Conservation (phyloP, 768 basidiomycete genomes). For the Chalciporus piperatus region DNA sequence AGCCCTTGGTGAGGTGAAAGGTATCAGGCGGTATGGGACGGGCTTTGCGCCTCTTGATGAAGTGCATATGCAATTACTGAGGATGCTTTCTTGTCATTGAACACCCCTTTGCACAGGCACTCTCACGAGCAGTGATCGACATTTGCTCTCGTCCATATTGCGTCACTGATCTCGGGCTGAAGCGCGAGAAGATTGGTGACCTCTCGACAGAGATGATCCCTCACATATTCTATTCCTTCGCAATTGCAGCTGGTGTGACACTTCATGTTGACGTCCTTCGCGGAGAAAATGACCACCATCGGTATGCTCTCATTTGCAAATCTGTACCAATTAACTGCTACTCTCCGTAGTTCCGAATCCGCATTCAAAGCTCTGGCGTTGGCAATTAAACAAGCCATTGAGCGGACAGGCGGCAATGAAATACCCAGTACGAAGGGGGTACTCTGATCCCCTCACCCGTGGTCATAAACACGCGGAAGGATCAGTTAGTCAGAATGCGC, state of each 20-base stretch:
- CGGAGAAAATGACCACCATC: constrained; percentile 97
- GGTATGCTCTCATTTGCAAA: constrained; percentile 46
- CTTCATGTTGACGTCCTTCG: constrained; percentile 92
- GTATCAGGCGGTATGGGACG: constrained; percentile 93
- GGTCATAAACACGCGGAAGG: too few species aligned
- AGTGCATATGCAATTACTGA: constrained; percentile 42
- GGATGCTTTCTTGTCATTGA: constrained; percentile 13
- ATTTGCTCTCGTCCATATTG: constrained; percentile 98
- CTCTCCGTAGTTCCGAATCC: constrained; percentile 76
- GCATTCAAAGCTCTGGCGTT: constrained; percentile 98
- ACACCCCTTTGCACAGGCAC: constrained; percentile 55
- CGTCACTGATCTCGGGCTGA: constrained; percentile 83
- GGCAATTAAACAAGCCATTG: constrained; percentile 93
- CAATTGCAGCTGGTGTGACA: constrained; percentile 93
- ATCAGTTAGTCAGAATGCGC: too few species aligned
- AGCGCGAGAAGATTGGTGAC: constrained; percentile 91
- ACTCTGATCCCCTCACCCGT: constrained; percentile 37
- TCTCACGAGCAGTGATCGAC: constrained; percentile 95
- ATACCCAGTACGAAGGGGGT: constrained; percentile 98
- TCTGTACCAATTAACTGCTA: neutral
- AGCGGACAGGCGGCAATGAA: constrained; percentile 83
- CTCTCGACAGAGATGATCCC: constrained; percentile 98
- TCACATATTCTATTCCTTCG: constrained; percentile 96
- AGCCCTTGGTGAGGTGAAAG: constrained; percentile 91
- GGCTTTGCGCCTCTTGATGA: constrained; percentile 97